Conservation (phyloP, 805 yeast species). For the Metschnikowia orientalis region DNA sequence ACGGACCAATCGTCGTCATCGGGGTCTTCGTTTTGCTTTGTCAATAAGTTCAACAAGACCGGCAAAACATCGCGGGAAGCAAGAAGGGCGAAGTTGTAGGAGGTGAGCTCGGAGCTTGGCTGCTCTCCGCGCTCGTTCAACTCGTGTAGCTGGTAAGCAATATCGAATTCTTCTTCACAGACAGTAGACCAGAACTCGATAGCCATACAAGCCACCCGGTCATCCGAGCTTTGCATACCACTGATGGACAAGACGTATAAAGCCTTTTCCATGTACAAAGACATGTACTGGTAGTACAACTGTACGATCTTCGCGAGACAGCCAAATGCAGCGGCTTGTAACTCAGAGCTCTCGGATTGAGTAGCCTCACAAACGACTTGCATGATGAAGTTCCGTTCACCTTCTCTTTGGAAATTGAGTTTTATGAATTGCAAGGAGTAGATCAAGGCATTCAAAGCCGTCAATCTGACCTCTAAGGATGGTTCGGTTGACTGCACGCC, state of each 20-base stretch:
- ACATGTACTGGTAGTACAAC: conserved; percentile 83
- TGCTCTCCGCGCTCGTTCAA: conserved; percentile 35
- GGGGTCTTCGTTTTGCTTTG: conserved; percentile 87
- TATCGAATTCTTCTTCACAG: conserved; percentile 94
- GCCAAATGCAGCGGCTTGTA: conserved; percentile 94
- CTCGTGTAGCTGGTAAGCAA: conserved; percentile 64
- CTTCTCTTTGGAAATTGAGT: conserved; percentile 84
- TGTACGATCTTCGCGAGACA: conserved; percentile 91
- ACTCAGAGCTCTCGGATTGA: conserved; percentile 74
- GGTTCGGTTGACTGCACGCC: conserved; percentile 88
- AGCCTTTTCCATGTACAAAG: conserved; percentile 96
- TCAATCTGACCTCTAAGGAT: conserved; percentile 67
- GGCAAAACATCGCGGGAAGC: conserved; percentile 88
- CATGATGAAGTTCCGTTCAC: conserved; percentile 96
- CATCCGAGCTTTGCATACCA: conserved; percentile 85
- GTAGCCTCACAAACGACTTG: conserved; percentile 99
- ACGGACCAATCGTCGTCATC: conserved; percentile 98
- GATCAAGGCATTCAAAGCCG: conserved; percentile 89
- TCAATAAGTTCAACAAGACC: conserved; percentile 70
- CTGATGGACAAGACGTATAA: conserved; percentile 81
- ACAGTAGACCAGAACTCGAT: conserved; percentile 99
- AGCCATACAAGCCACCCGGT: conserved; percentile 94
- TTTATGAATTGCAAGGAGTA: conserved; percentile 88
- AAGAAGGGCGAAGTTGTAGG: conserved; percentile 77
- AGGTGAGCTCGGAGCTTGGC: conserved; percentile 40